phyloP scores from a whole-genome alignment of 176 grass and related monocot species.

The Avena atlantica region DNA sequence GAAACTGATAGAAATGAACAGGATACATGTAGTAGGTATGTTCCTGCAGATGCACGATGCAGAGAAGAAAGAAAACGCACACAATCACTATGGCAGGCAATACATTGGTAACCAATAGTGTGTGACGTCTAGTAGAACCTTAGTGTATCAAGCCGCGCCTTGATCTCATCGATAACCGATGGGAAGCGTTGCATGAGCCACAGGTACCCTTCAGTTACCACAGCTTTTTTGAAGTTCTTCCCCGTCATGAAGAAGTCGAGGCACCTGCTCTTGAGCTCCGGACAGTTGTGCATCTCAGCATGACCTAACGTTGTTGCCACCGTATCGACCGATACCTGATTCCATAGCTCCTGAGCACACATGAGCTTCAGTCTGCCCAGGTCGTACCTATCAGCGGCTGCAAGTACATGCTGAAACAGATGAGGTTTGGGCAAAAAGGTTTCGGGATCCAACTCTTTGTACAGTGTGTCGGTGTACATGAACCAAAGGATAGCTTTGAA shows the following conservation, averaged over 20 bases:
- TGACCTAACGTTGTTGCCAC: slow-evolving; percentile 26
- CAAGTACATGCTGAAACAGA: background rate
- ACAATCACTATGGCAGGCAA: too few relatives aligned
- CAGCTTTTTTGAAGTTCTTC: slow-evolving; percentile 45
- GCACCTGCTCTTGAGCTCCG: slow-evolving; percentile 46
- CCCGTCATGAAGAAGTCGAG: slow-evolving; percentile 40
- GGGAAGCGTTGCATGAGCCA: slow-evolving; percentile 46
- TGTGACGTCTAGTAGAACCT: background rate
- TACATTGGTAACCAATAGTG: too few relatives aligned
- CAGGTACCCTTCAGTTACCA: slow-evolving; percentile 36
- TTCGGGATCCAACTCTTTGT: background rate
- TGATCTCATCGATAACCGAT: slow-evolving; percentile 30
- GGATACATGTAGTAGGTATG: too few relatives aligned
- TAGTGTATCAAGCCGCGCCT: background rate
- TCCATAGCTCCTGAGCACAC: slow-evolving; percentile 46
- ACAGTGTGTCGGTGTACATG: slow-evolving; percentile 36
- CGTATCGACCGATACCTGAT: background rate
- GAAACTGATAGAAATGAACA: too few relatives aligned
- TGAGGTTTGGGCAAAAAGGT: too few relatives aligned
- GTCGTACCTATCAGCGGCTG: slow-evolving; percentile 54
- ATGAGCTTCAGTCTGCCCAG: slow-evolving; percentile 50
- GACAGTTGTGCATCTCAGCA: slow-evolving; percentile 50
- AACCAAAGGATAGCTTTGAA: background rate
- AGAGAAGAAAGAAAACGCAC: too few relatives aligned
- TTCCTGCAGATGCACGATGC: too few relatives aligned